Base-by-base conservation (phyloP, 257 asterid species). In the Lantana camara region DNA sequence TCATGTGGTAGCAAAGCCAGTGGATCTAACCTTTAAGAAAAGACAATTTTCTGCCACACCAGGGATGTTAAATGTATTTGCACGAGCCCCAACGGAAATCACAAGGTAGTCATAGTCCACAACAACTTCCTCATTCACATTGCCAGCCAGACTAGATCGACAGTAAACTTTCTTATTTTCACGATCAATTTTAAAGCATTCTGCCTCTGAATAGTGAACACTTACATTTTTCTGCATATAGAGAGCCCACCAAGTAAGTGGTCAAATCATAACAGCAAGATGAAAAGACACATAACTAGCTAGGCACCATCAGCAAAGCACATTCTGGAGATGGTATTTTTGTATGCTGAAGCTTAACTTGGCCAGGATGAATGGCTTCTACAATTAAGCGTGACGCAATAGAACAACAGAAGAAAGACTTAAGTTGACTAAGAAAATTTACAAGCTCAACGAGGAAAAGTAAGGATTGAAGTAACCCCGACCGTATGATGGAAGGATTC, bases 51-150 rank as follows among this genome's bases (percentile, higher is more conserved):
- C 96, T 12, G 85, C 93, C 55, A 93, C 97, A 45, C 99, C 99
- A 68, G 99, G 99, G 72, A 88, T 87, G 81, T 90, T 93, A 61
- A 93, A 93, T 58, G 99, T 93, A 72, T 85, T 93, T 73, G 91
- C 55, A 50, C 96, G 97, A 47, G 99, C 99, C 40, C 99, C 99
- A 47, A 83, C 47, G 14, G 89, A 71, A 69, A 93, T 73, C 67
- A 93, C 95, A 35, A 93, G 99, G 79, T 93, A 90, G 85, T 93
- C 99, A 77, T 83, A 93, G 73, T 93, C 97, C 20, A 93, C 95
- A 35, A 75, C 66, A 64, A 90, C 82, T 68, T 89, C 96, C 75
- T 69, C 92, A 64, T 82, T 78, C 59, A 65, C 74, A 64, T 73
- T 80, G 60, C 61, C 71, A 44, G 67, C 40, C 69, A 69, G 73